Evolutionary conservation across 2,329 filamentous ascomycete species (phyloP).

Genomic region (Fusarium nurragi): DNA sequence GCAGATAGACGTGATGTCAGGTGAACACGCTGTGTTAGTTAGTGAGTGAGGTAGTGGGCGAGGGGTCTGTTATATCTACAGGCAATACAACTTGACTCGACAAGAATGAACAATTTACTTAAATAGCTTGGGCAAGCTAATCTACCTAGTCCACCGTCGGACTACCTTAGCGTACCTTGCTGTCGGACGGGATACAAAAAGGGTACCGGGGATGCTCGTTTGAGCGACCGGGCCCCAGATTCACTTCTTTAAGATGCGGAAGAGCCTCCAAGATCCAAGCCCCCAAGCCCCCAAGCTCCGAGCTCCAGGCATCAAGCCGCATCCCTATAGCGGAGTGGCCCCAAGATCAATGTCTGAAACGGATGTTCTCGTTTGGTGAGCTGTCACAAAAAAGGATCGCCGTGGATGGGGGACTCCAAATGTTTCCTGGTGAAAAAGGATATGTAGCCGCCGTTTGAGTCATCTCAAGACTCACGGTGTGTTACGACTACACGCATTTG

Average conservation of each 20-base stretch:
- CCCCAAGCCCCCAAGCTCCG: too few relatives aligned
- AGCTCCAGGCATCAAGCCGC: too few relatives aligned
- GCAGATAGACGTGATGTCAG: too few relatives aligned
- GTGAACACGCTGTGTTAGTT: not conserved
- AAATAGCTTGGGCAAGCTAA: constrained; percentile 26
- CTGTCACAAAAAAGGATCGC: not conserved
- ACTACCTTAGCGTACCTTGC: constrained; percentile 25
- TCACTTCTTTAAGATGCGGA: not conserved
- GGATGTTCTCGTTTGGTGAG: not conserved
- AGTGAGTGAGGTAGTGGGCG: not conserved
- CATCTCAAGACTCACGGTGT: constrained; percentile 9
- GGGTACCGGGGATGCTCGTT: constrained; percentile 32
- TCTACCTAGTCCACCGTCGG: constrained; percentile 7
- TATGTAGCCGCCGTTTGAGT: constrained; percentile 20
- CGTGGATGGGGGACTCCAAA: not conserved
- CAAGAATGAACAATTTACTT: constrained; percentile 23
- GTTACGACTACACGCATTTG: not conserved
- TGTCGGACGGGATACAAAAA: constrained; percentile 41
- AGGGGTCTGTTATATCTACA: constrained; percentile 5
- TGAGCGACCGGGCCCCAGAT: constrained; percentile 16
- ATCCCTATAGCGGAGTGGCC: too few relatives aligned
- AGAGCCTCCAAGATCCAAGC: not conserved
- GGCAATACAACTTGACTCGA: constrained; percentile 11
- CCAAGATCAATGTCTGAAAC: not conserved
- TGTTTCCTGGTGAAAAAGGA: constrained; percentile 2